Conservation (phyloP, 768 basidiomycete species). For the Phaeotremella skinneri region DNA sequence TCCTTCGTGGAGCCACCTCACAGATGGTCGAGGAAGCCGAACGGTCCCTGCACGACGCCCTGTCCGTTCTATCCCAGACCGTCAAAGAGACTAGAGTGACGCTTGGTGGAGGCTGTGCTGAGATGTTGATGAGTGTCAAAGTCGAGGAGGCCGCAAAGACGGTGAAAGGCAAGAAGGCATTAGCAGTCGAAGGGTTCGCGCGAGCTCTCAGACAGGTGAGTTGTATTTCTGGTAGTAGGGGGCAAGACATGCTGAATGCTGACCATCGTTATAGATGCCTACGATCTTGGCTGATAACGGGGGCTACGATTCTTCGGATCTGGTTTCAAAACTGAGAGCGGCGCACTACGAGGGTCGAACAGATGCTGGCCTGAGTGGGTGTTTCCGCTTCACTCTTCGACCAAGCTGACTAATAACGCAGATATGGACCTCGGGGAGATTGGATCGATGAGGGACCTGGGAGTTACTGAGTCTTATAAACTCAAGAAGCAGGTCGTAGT, state of each 20-base stretch:
- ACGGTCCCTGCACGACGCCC: conserved; percentile 92
- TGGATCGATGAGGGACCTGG: conserved; percentile 81
- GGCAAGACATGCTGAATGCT: not conserved
- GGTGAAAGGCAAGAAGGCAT: conserved; percentile 89
- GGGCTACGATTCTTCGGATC: conserved; percentile 93
- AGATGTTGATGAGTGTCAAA: conserved; percentile 95
- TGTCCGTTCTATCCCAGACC: conserved; percentile 94
- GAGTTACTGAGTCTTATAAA: conserved; percentile 95
- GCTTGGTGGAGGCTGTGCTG: conserved; percentile 94
- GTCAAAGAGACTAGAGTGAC: conserved; percentile 94
- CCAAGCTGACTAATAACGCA: conserved; percentile 37
- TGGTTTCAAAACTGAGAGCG: conserved; percentile 82
- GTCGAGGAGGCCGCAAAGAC: conserved; percentile 83
- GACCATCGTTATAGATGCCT: conserved; percentile 63
- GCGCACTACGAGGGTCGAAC: conserved; percentile 86
- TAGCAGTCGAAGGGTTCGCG: conserved; percentile 89
- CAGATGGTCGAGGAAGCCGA: conserved; percentile 99
- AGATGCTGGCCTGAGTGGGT: conserved; percentile 84
- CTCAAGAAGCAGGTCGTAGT: conserved; percentile 91
- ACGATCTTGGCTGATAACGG: conserved; percentile 97
- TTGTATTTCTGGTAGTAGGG: not conserved
- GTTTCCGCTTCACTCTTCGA: conserved; percentile 2
- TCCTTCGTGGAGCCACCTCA: conserved; percentile 91
- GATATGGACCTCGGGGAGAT: conserved; percentile 86
- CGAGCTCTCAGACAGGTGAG: conserved; percentile 69